Conservation (phyloP, 2,329 filamentous ascomycete genomes). For the Botrytis hyacinthi region DNA sequence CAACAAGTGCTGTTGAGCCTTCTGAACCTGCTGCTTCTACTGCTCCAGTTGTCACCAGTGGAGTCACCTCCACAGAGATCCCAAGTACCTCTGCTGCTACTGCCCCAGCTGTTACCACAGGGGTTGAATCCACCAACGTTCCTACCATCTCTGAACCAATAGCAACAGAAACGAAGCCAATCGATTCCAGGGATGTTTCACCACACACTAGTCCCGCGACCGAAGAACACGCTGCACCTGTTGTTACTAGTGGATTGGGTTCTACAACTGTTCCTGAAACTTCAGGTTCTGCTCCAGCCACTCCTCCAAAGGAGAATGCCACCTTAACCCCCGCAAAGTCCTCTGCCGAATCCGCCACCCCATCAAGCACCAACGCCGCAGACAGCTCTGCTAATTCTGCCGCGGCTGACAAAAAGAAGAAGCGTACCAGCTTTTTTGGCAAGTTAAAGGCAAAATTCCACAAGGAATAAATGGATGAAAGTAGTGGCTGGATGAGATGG, state of each 20-base stretch:
- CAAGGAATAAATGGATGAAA: conserved; percentile 33
- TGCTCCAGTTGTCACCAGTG: conserved; percentile 13
- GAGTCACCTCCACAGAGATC: conserved; percentile 1
- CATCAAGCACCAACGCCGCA: conserved; percentile 32
- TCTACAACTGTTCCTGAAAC: conserved; percentile 27
- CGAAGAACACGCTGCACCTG: conserved; percentile 28
- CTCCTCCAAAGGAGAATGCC: conserved; percentile 27
- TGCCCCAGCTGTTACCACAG: conserved; percentile 1
- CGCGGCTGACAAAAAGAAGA: conserved; percentile 40
- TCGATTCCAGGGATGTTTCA: conserved; percentile 33
- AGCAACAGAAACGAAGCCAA: not conserved
- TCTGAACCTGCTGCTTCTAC: conserved; percentile 24
- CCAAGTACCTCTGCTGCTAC: not conserved
- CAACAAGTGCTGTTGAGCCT: conserved; percentile 40
- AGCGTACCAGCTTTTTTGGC: conserved; percentile 41
- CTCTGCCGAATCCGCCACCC: conserved; percentile 30
- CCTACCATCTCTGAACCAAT: not conserved
- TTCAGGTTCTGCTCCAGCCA: conserved; percentile 25
- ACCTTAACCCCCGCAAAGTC: conserved; percentile 29
- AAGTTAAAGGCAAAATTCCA: conserved; percentile 53
- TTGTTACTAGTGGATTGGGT: conserved; percentile 32
- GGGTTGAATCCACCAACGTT: not conserved
- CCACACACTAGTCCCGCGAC: conserved; percentile 31
- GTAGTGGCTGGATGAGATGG: conserved; percentile 9
- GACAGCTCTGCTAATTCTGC: conserved; percentile 31